phyloP scores from a whole-genome alignment of 495 filamentous ascomycete species.

The Aspergillus ellipticus region DNA sequence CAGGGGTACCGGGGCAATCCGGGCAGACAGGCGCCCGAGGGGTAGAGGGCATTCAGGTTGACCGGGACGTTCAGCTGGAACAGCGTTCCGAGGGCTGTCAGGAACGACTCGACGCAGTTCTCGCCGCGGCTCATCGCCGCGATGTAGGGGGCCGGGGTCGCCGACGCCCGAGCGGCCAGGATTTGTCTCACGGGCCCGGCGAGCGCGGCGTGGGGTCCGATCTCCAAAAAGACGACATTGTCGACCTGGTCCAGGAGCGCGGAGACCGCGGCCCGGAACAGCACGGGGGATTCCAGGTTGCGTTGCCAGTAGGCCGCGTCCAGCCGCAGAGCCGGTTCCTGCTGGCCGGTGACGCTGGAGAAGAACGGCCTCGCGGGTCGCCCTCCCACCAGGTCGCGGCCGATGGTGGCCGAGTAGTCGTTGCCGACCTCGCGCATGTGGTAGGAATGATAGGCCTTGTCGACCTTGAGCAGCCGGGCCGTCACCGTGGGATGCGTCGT shows the following conservation, averaged over 20 bases:
- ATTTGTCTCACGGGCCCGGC: constrained; percentile 54
- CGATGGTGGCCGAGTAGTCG: background rate
- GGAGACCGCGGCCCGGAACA: constrained; percentile 22
- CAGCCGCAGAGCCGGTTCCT: background rate
- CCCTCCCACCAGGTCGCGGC: background rate
- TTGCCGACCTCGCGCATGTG: constrained; percentile 14
- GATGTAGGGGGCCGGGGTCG: constrained; percentile 1
- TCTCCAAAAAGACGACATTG: constrained; percentile 42
- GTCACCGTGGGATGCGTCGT: constrained; percentile 15
- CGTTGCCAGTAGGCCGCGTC: constrained; percentile 32
- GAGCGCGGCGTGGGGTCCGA: constrained; percentile 60
- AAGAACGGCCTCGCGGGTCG: constrained; percentile 9
- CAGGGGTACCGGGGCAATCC: constrained; percentile 39
- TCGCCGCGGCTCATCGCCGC: constrained; percentile 8
- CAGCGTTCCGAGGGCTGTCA: constrained; percentile 14
- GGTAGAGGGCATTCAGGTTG: too few relatives aligned
- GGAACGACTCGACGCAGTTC: constrained; percentile 4
- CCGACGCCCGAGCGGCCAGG: background rate
- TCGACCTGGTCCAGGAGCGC: background rate
- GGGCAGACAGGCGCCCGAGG: too few relatives aligned
- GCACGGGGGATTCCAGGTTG: constrained; percentile 37
- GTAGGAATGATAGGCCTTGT: constrained; percentile 40
- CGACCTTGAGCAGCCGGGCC: constrained; percentile 25
- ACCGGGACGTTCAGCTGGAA: constrained; percentile 13
- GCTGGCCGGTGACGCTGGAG: constrained; percentile 35